phyloP scores from a whole-genome alignment of 1,284 basidiomycete species.

The Flammula alnicola region DNA sequence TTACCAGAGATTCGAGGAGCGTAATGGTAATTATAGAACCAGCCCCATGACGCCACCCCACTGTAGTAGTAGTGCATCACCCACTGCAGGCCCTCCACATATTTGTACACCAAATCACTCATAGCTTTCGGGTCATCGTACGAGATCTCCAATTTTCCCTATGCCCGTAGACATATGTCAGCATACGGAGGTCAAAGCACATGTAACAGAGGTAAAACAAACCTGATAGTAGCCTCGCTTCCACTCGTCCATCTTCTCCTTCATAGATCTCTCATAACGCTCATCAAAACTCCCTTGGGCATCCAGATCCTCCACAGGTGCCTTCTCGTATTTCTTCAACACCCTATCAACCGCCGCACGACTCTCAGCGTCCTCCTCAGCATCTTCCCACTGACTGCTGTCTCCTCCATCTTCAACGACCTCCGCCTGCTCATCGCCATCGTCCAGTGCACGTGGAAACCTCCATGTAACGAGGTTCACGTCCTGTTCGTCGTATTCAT shows the following conservation, averaged over 20 bases:
- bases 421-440: conserved; percentile 30
- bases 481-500: conserved; percentile 87
- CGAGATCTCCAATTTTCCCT: conserved; percentile 86
- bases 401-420: conserved; percentile 43
- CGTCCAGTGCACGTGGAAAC: conserved; percentile 51
- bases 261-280: conserved; percentile 72
- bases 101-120: conserved; percentile 74
- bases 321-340: conserved; percentile 86
- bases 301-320: conserved; percentile 72
- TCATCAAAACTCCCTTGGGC: conserved; percentile 79
- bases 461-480: conserved; percentile 72
- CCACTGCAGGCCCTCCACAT: conserved; percentile 97
- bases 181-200: background rate
- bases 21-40: conserved; percentile 99
- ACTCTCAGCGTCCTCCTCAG: conserved; percentile 64
- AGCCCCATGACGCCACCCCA: conserved; percentile 96
- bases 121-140: conserved; percentile 73
- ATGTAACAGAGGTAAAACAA: conserved; percentile 25
- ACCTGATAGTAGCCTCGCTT: conserved; percentile 92
- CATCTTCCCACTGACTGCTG: conserved; percentile 35
- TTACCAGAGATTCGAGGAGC: conserved; percentile 91
- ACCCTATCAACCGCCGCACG: conserved; percentile 81
- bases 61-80: conserved; percentile 99
- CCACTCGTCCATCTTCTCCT: conserved; percentile 91
- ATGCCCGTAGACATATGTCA: background rate